phyloP scores from a whole-genome alignment of 306 rosid species.

The Cucumis melo region DNA sequence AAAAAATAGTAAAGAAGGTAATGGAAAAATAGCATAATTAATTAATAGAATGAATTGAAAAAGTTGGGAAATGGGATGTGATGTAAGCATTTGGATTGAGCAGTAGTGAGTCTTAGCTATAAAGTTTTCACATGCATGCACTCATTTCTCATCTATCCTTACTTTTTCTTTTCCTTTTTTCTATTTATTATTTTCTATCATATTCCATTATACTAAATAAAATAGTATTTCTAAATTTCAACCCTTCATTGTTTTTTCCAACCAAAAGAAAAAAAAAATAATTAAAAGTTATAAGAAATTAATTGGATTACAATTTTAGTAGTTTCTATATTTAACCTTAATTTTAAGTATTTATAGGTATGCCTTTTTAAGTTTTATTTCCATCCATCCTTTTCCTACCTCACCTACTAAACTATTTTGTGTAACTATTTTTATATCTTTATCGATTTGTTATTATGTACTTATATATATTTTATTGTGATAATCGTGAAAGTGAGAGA shows the following conservation, averaged over 20 bases:
- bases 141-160: neutral
- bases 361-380: neutral
- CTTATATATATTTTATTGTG: no score
- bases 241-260: neutral
- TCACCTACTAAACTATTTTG: no score
- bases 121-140: conserved; percentile 1
- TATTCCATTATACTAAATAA: neutral
- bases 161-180: neutral
- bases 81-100: neutral
- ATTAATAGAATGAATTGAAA: neutral
- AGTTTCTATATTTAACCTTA: neutral
- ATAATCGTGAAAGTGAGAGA: no score
- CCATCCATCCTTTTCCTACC: no score
- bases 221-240: neutral
- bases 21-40: neutral
- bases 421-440: no score
- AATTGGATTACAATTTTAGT: neutral
- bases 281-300: neutral
- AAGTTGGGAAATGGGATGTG: neutral
- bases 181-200: neutral
- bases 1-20: neutral
- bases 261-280: no score
- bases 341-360: no score
- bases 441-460: no score
- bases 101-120: neutral